These are phyloP conservation scores for Penicillium sp. DNA, from an alignment of 2,329 filamentous ascomycete species.

Conservation along the genomic window DNA sequence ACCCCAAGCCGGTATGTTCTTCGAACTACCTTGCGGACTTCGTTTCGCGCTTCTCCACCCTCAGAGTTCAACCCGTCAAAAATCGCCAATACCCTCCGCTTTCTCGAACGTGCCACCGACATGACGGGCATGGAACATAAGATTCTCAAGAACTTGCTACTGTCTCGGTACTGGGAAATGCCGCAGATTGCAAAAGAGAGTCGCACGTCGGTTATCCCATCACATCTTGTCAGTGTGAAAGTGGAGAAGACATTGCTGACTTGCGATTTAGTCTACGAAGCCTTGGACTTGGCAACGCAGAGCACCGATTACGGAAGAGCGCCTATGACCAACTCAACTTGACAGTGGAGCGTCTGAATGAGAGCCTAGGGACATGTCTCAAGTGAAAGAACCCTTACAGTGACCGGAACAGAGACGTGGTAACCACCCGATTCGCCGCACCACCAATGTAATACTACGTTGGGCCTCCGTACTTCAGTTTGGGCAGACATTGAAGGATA, in stretches of 20 bases:
- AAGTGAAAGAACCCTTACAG: slow-evolving; percentile 21
- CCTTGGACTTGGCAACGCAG: slow-evolving; percentile 32
- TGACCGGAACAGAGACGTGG: neutral
- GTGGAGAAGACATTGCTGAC: slow-evolving; percentile 27
- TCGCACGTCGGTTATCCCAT: slow-evolving; percentile 35
- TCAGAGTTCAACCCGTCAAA: slow-evolving; percentile 45
- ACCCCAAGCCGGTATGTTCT: slow-evolving; percentile 60
- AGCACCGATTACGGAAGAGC: slow-evolving; percentile 38
- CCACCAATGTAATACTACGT: slow-evolving; percentile 18
- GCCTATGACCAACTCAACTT: slow-evolving; percentile 48
- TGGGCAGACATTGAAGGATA: slow-evolving; percentile 25
- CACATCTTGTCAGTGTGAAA: neutral
- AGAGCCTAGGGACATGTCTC: slow-evolving; percentile 53
- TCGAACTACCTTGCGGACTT: slow-evolving; percentile 47
- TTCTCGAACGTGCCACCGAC: slow-evolving; percentile 48
- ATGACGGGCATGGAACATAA: slow-evolving; percentile 50
- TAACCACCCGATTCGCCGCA: slow-evolving; percentile 22
- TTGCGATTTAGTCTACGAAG: slow-evolving; percentile 33
- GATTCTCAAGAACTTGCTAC: slow-evolving; percentile 51
- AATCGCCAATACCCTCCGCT: slow-evolving; percentile 51
- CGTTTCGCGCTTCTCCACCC: slow-evolving; percentile 45
- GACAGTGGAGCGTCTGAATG: slow-evolving; percentile 52
- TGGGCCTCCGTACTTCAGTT: slow-evolving; percentile 26
- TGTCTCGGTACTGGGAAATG: slow-evolving; percentile 50
- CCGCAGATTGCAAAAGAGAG: slow-evolving; percentile 36